These are phyloP conservation scores for Picea abies DNA, from an alignment of 83 land plant genomes.

Conservation along the genomic window DNA sequence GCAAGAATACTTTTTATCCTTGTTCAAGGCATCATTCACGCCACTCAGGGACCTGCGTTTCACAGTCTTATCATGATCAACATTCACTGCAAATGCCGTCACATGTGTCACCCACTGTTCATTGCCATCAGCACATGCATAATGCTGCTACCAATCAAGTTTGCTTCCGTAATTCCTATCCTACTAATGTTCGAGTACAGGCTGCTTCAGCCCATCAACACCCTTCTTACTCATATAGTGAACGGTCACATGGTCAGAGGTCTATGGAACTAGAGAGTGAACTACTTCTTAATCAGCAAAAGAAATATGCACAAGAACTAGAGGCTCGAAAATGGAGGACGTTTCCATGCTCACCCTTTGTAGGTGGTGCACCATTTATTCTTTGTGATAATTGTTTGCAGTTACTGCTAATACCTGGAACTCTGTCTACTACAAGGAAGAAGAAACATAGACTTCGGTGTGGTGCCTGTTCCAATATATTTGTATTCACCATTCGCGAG, in stretches of 20 bases:
- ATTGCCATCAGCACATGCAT: slow-evolving; percentile 16
- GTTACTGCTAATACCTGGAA: too few relatives aligned
- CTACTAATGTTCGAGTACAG: slow-evolving; percentile 4
- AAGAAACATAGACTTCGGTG: slow-evolving; percentile 40
- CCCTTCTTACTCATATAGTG: background rate
- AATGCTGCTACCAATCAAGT: slow-evolving; percentile 22
- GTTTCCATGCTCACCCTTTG: too few relatives aligned
- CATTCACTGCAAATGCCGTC: background rate
- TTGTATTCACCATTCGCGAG: slow-evolving; percentile 17
- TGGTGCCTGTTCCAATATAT: slow-evolving; percentile 56
- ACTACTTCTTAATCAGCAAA: slow-evolving; percentile 11
- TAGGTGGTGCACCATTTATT: too few relatives aligned
- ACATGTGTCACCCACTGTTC: background rate
- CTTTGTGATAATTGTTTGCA: too few relatives aligned
- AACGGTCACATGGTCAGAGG: slow-evolving; percentile 12
- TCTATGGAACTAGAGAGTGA: slow-evolving; percentile 20
- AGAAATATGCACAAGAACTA: background rate
- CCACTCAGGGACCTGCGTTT: background rate
- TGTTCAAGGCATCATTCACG: slow-evolving; percentile 8
- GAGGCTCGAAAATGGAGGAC: too few relatives aligned
- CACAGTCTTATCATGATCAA: slow-evolving; percentile 4
- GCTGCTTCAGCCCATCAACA: background rate
- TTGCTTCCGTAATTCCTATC: slow-evolving; percentile 12
- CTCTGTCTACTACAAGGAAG: background rate
- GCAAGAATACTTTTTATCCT: background rate